Conservation (phyloP, 2,329 filamentous ascomycete genomes). For the Mariannaea sp. region DNA sequence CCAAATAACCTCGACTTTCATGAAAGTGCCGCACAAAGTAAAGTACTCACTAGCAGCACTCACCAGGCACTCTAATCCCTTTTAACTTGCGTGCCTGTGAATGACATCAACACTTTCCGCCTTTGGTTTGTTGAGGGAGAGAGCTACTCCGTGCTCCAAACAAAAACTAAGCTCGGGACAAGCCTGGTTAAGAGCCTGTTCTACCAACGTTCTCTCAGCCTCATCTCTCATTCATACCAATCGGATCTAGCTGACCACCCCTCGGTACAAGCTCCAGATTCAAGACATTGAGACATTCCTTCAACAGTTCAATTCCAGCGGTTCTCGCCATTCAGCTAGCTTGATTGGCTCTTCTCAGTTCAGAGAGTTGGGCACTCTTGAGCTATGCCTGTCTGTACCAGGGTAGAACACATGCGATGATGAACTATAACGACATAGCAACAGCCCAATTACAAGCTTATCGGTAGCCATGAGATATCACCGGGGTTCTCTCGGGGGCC, state of each 20-base stretch:
- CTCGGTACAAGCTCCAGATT: background rate
- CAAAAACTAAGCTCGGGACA: too few relatives aligned
- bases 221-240: conserved; percentile 21
- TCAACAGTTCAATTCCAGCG: background rate
- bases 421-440: conserved; percentile 4
- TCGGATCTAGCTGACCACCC: background rate
- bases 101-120: conserved; percentile 35
- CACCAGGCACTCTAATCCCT: conserved; percentile 23
- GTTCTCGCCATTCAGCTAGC: conserved; percentile 9
- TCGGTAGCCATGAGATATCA: conserved; percentile 29
- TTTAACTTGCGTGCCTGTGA: conserved; percentile 24
- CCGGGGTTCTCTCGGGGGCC: conserved; percentile 31
- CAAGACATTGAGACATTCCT: background rate
- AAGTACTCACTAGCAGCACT: conserved; percentile 15
- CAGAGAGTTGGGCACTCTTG: conserved; percentile 2
- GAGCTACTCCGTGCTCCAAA: too few relatives aligned
- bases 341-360: background rate
- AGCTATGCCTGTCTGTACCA: background rate
- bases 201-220: conserved; percentile 29
- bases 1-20: background rate
- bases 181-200: too few relatives aligned
- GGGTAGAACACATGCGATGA: background rate
- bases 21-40: rapidly evolving
- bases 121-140: conserved; percentile 26
- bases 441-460: background rate